Conservation (phyloP, 1,139 yeast species). For the Kazachstania sp. region DNA sequence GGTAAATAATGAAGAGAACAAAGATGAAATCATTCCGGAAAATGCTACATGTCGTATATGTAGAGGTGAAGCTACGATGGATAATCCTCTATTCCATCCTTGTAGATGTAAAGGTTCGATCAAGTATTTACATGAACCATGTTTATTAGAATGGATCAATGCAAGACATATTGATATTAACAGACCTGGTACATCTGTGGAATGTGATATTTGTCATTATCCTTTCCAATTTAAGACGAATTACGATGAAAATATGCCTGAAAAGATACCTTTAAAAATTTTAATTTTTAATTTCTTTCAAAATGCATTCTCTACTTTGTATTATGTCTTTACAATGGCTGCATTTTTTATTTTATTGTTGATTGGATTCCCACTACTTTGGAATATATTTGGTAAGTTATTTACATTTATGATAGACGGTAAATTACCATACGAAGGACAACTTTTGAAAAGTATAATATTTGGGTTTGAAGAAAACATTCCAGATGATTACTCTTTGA, state of each 20-base stretch:
- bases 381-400: slow-evolving; percentile 45
- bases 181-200: slow-evolving; percentile 37
- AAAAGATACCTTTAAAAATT: slow-evolving; percentile 45
- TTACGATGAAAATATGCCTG: slow-evolving; percentile 65
- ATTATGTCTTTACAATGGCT: slow-evolving; percentile 31
- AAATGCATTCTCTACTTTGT: slow-evolving; percentile 23
- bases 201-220: slow-evolving; percentile 86
- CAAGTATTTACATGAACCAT: slow-evolving; percentile 85
- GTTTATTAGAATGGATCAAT: slow-evolving; percentile 79
- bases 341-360: slow-evolving; percentile 38
- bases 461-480: slow-evolving; percentile 38
- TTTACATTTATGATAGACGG: slow-evolving; percentile 51
- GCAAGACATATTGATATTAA: slow-evolving; percentile 27
- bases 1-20: slow-evolving; percentile 1
- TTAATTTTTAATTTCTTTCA: slow-evolving; percentile 36
- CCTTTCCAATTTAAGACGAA: slow-evolving; percentile 66
- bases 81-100: slow-evolving; percentile 82
- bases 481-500: slow-evolving; percentile 7
- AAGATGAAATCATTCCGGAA: slow-evolving; percentile 9
- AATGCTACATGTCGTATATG: slow-evolving; percentile 78
- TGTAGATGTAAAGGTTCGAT: slow-evolving; percentile 93
- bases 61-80: slow-evolving; percentile 75
- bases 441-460: slow-evolving; percentile 37
- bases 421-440: slow-evolving; percentile 36
- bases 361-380: slow-evolving; percentile 49